Percentiles rank a stretch among this genome's conserved stretches.
These are phyloP conservation scores for Alternaria alternata DNA, from an alignment of 2,329 filamentous ascomycete species.

Conservation along the genomic window DNA sequence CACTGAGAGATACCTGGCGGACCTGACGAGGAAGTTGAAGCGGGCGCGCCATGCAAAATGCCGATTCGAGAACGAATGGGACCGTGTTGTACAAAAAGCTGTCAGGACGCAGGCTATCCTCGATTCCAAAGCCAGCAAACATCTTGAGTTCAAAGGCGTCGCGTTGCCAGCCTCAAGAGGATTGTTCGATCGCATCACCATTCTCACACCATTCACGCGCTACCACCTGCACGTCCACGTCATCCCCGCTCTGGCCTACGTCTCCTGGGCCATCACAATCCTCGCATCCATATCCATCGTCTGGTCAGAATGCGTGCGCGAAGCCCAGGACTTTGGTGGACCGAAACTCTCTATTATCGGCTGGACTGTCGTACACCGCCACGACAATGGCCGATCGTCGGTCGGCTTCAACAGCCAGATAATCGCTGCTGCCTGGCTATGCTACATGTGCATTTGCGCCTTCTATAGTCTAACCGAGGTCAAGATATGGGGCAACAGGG, in stretches of 20 bases:
- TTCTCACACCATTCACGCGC: constrained; percentile 82
- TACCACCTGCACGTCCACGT: constrained; percentile 79
- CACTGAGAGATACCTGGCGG: constrained; percentile 91
- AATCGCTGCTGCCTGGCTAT: constrained; percentile 85
- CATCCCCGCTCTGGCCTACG: constrained; percentile 72
- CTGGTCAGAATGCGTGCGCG: constrained; percentile 92
- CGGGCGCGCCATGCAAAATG: constrained; percentile 84
- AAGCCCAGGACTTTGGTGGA: constrained; percentile 62
- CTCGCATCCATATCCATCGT: constrained; percentile 83
- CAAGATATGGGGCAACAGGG: constrained; percentile 96
- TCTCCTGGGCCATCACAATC: constrained; percentile 72
- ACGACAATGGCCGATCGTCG: constrained; percentile 72
- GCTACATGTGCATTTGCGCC: constrained; percentile 94
- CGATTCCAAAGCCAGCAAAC: constrained; percentile 81
- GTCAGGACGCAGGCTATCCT: constrained; percentile 80
- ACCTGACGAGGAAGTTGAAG: constrained; percentile 82
- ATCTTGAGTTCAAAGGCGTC: constrained; percentile 74
- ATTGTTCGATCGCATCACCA: constrained; percentile 52
- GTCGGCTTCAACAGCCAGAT: constrained; percentile 88
- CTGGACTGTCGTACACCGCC: constrained; percentile 76
- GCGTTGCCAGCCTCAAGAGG: constrained; percentile 57
- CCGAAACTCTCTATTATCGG: constrained; percentile 77
- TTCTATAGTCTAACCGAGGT: constrained; percentile 89
- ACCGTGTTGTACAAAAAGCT: constrained; percentile 76
- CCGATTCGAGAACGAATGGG: constrained; percentile 87